These are phyloP conservation scores for Neurospora pannonica DNA, from an alignment of 495 filamentous ascomycete species.

Conservation along the genomic window DNA sequence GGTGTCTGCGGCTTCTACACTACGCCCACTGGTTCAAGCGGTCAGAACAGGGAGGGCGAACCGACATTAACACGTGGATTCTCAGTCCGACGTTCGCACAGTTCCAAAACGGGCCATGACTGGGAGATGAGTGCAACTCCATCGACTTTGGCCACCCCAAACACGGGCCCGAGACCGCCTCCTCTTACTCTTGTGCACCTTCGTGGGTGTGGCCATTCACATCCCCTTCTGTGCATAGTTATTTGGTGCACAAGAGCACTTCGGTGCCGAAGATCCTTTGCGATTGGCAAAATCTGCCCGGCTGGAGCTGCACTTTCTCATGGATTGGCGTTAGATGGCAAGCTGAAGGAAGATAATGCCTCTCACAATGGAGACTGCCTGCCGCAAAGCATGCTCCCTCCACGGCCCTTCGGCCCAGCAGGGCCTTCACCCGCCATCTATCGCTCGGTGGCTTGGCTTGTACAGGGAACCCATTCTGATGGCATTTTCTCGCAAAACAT, in stretches of 20 bases:
- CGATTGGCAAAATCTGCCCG: neutral
- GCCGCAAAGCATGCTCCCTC: neutral
- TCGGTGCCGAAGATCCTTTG: slow-evolving; percentile 1
- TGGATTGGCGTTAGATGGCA: neutral
- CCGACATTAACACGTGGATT: neutral
- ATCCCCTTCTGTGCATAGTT: neutral
- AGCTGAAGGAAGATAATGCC: neutral
- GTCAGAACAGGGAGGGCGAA: neutral
- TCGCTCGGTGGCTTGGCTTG: neutral
- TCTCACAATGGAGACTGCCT: neutral
- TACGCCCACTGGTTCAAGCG: neutral
- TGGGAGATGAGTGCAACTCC: neutral
- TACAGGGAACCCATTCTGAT: neutral
- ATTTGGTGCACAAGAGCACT: neutral
- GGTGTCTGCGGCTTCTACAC: neutral
- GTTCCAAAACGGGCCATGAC: neutral
- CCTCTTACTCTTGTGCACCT: neutral
- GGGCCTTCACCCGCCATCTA: neutral
- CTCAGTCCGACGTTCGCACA: neutral
- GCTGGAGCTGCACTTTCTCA: neutral
- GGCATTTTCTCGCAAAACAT: neutral
- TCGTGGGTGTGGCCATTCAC: neutral
- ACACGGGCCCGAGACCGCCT: neutral
- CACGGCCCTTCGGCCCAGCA: neutral
- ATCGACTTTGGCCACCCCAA: neutral